Evolutionary conservation across 331 rosid genomes (phyloP).

Genomic region (Stylosanthes scabra): DNA sequence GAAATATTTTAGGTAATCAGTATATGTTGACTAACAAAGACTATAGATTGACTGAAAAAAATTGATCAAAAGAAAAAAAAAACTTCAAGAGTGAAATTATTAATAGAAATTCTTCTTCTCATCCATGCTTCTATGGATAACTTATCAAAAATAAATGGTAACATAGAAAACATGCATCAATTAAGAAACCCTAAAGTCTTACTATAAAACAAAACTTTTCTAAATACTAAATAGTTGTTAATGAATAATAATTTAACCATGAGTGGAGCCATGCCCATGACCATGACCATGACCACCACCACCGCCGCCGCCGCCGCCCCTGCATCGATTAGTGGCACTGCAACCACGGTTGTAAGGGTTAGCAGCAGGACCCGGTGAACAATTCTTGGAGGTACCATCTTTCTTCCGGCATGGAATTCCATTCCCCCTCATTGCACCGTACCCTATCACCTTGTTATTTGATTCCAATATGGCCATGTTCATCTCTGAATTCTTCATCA

Average conservation of each 20-base stretch:
- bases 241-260: too few relatives aligned
- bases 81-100: too few relatives aligned
- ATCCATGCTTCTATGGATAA: too few relatives aligned
- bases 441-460: constrained; percentile 65
- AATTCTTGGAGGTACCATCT: constrained; percentile 71
- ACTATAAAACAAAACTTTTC: too few relatives aligned
- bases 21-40: too few relatives aligned
- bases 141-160: neutral
- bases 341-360: constrained; percentile 78
- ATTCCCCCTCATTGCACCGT: constrained; percentile 91
- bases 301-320: constrained; percentile 43
- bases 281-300: too few relatives aligned
- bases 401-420: constrained; percentile 87
- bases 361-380: constrained; percentile 63
- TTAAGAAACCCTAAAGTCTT: neutral
- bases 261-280: too few relatives aligned
- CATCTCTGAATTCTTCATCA: constrained; percentile 70
- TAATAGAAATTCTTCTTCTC: too few relatives aligned
- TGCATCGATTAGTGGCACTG: constrained; percentile 73
- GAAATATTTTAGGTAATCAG: too few relatives aligned
- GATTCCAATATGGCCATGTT: constrained; percentile 85
- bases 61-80: too few relatives aligned
- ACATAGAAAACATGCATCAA: neutral
- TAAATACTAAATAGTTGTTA: neutral
- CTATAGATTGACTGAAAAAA: too few relatives aligned